phyloP scores from a whole-genome alignment of 768 basidiomycete genomes.

The Calocybe indica region DNA sequence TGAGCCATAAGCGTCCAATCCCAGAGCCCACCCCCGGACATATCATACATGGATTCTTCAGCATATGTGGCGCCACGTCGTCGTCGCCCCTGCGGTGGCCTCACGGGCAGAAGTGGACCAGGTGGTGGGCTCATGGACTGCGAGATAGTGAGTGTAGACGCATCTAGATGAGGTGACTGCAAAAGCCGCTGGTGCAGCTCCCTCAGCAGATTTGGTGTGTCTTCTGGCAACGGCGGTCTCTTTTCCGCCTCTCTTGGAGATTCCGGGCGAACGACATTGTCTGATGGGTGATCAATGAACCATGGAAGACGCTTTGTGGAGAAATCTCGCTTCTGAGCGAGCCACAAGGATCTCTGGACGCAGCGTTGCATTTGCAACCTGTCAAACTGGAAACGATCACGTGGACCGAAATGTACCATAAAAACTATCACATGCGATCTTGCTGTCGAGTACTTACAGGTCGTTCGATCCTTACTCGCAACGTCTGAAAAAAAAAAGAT shows the following conservation, averaged over 20 bases:
- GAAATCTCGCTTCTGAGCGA: too few relatives aligned
- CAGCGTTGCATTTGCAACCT: too few relatives aligned
- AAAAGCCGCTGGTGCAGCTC: constrained; percentile 52
- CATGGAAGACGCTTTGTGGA: constrained; percentile 29
- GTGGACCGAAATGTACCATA: neutral
- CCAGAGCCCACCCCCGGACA: constrained; percentile 55
- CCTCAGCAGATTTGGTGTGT: constrained; percentile 46
- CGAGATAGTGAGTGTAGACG: constrained; percentile 46
- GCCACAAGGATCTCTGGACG: too few relatives aligned
- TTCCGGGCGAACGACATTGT: constrained; percentile 18
- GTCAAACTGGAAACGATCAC: neutral
- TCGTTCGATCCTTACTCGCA: too few relatives aligned
- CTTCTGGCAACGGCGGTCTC: constrained; percentile 39
- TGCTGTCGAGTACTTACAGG: neutral
- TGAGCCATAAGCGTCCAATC: constrained; percentile 72
- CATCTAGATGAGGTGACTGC: constrained; percentile 66
- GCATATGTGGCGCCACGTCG: constrained; percentile 62
- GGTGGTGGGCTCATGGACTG: constrained; percentile 42
- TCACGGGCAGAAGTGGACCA: constrained; percentile 56
- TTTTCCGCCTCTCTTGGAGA: constrained; percentile 12
- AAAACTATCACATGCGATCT: neutral
- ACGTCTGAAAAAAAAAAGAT: constrained; percentile 23
- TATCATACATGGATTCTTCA: constrained; percentile 53
- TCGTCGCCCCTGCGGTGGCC: constrained; percentile 54
- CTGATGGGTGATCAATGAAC: constrained; percentile 53